A percentile compares a stretch with the other conserved stretches of the same genome.
phyloP scores from a whole-genome alignment of 768 basidiomycete species.

The Melanogaster broomeanus region DNA sequence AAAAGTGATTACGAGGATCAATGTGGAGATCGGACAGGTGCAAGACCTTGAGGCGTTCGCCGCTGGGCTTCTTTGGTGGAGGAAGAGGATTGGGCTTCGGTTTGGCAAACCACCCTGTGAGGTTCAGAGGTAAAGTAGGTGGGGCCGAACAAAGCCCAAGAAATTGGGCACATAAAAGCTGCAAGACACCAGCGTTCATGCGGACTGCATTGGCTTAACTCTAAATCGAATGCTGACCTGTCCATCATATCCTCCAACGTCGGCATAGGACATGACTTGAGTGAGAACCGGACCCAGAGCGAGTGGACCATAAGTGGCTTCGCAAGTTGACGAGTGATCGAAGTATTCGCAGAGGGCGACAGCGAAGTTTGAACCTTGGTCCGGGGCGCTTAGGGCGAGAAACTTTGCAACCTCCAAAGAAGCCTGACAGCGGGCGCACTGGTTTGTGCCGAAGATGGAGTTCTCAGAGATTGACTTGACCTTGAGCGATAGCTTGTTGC shows the following conservation, averaged over 20 bases:
- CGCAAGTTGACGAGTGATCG: conserved; percentile 53
- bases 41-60: conserved; percentile 67
- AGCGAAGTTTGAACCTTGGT: conserved; percentile 56
- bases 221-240: conserved; percentile 44
- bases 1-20: conserved; percentile 56
- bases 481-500: conserved; percentile 54
- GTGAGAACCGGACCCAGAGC: conserved; percentile 63
- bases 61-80: conserved; percentile 56
- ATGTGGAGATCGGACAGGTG: conserved; percentile 80
- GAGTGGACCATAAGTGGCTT: conserved; percentile 44
- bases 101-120: conserved; percentile 72
- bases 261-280: conserved; percentile 70
- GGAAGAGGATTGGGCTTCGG: conserved; percentile 73
- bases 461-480: conserved; percentile 55
- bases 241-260: conserved; percentile 73
- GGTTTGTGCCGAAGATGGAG: conserved; percentile 51
- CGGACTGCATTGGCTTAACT: background rate
- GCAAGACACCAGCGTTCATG: background rate
- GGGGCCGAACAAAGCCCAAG: conserved; percentile 56
- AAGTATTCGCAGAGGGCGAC: conserved; percentile 63
- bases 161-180: conserved; percentile 66
- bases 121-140: conserved; percentile 58
- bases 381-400: conserved; percentile 61
- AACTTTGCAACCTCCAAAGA: conserved; percentile 66
- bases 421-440: conserved; percentile 62